Evolutionary conservation across 306 rosid species (phyloP).

Genomic region (cucumber (Cucumis sativus)): DNA sequence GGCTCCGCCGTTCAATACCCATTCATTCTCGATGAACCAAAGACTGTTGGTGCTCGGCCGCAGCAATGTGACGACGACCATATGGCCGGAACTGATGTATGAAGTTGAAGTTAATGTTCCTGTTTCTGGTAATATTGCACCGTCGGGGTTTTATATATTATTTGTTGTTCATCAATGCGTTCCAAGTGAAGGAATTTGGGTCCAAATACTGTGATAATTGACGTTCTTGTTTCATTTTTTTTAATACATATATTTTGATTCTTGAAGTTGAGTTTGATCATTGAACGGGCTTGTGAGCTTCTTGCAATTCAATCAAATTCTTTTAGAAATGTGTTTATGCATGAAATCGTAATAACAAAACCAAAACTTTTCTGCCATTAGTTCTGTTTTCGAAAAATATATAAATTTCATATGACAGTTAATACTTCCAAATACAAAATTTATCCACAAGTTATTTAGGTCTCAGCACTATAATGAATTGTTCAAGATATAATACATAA

Average conservation of each 20-base stretch:
- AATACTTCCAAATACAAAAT: no score
- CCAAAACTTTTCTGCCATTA: no score
- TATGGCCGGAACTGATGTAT: constrained; percentile 2
- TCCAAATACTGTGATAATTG: constrained; percentile 12
- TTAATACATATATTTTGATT: not conserved
- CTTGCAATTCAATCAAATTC: no score
- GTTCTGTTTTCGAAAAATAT: no score
- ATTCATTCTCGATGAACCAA: constrained; percentile 45
- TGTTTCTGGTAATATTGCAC: constrained; percentile 31
- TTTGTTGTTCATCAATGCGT: constrained; percentile 33
- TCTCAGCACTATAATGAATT: no score
- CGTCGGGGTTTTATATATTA: constrained; percentile 33
- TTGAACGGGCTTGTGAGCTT: not conserved
- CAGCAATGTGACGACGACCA: not conserved
- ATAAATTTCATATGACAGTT: no score
- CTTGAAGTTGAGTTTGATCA: not conserved
- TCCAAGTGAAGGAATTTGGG: constrained; percentile 44
- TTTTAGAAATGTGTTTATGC: no score
- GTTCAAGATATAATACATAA: no score
- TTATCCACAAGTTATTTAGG: no score
- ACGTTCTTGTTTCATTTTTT: not conserved
- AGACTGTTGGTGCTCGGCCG: constrained; percentile 19
- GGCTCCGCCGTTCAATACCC: constrained; percentile 42
- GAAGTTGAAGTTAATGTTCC: constrained; percentile 21
- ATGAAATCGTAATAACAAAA: no score